Evolutionary conservation across 768 basidiomycete genomes (phyloP).

Genomic region (Hirschioporus abietinus): DNA sequence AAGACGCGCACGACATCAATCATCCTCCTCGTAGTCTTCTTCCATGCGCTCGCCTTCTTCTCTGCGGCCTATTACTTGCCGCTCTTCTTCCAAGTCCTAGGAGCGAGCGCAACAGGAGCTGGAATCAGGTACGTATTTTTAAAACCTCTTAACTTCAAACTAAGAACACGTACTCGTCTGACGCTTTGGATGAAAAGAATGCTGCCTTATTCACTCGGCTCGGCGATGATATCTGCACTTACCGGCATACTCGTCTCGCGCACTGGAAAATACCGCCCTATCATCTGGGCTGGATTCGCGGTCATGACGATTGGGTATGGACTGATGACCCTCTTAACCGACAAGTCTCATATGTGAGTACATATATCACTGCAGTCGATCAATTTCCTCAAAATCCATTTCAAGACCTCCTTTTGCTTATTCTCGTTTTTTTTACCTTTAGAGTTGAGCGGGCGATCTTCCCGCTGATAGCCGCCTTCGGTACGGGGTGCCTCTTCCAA

Average conservation of each 20-base stretch:
- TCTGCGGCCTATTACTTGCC: conserved; percentile 63
- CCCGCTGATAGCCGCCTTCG: conserved; percentile 61
- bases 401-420: background rate
- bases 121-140: conserved; percentile 50
- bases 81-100: conserved; percentile 73
- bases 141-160: background rate
- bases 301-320: conserved; percentile 62
- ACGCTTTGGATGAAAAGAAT: conserved; percentile 40
- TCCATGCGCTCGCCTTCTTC: conserved; percentile 66
- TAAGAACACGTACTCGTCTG: background rate
- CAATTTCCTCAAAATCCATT: conserved; percentile 7
- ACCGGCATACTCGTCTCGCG: conserved; percentile 55
- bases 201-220: conserved; percentile 67
- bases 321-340: conserved; percentile 65
- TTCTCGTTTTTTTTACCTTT: background rate
- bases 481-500: conserved; percentile 64
- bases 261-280: conserved; percentile 50
- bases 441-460: conserved; percentile 63
- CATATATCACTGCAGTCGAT: background rate
- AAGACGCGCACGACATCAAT: conserved; percentile 73
- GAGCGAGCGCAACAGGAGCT: conserved; percentile 65
- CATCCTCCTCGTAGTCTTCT: conserved; percentile 49
- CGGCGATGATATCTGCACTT: conserved; percentile 45
- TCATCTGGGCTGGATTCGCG: conserved; percentile 59
- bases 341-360: conserved; percentile 43